These are phyloP conservation scores for Piper longum DNA, from an alignment of 164 flowering plant species.

Conservation along the genomic window DNA sequence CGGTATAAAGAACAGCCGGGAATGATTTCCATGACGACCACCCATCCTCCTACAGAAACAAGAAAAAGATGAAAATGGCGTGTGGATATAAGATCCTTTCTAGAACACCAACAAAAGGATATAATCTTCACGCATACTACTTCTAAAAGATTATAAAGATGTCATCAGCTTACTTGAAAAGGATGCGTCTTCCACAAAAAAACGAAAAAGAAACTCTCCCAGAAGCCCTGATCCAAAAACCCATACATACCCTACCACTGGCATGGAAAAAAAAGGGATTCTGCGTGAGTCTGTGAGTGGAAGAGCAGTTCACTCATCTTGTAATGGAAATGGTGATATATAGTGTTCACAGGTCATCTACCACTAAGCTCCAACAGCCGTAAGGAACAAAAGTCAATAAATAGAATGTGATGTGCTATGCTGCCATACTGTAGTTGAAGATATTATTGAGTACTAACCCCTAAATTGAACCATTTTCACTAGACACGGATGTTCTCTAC, in stretches of 20 bases:
- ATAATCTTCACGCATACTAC: neutral
- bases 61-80: neutral
- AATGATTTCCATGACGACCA: conserved; percentile 61
- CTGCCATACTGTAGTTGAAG: neutral
- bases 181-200: conserved; percentile 49
- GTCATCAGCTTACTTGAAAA: conserved; percentile 63
- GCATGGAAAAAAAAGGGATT: conserved; percentile 6
- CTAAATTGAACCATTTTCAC: neutral
- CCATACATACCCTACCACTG: conserved; percentile 56
- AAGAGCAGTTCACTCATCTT: too few species aligned
- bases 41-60: conserved; percentile 42
- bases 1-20: conserved; percentile 85
- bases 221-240: conserved; percentile 74
- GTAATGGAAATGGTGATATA: neutral
- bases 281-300: neutral
- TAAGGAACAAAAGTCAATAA: neutral
- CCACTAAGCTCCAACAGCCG: neutral
- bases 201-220: conserved; percentile 57
- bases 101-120: neutral
- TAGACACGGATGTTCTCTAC: neutral
- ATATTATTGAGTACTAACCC: conserved; percentile 1
- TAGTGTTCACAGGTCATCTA: neutral
- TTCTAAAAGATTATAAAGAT: neutral
- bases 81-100: neutral
- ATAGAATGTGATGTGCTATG: neutral